Evolutionary conservation across 1,284 basidiomycete genomes (phyloP), one percentile per base, ranked within the genome.

Genomic region (Trichosporon faecale): DNA sequence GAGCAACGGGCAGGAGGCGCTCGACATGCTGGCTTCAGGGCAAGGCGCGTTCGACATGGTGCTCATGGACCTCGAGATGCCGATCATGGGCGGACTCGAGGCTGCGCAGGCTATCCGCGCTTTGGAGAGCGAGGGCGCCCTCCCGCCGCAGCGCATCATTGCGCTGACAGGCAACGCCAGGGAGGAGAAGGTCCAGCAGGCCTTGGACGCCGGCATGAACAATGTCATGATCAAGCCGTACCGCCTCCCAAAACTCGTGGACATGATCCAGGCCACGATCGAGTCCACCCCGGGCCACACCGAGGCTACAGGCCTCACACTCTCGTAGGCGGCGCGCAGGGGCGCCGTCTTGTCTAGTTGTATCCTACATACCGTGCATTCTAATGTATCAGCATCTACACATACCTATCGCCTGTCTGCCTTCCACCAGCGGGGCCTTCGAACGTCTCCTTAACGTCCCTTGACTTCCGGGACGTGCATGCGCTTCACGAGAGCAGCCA

Each of bases 1-100:
- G 0, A 75, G 77, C 64, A 76, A 84, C 72, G 84, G 83, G 0
- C 73, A 76, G 14, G 79, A 83, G 67, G 83, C 78, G 2, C 72
- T 84, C 21, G 73, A 79, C 14, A 49, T 60, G 14, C 66, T 82
- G n/a, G 21, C 6, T 14, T n/a, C 23, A 25, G 27, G 61, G 52
- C 37, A 52, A 9, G 55, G 31, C 44, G n/a, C 14, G n/a, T 76
- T 72, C 66, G 75, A 76, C 64, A 71, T 70, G 3, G 52, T 77
- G 3, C 66, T 76, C 46, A 76, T 77, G 76, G 75, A 76, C 66
- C 68, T 77, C 37, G 76, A 77, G 68, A 77, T 77, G 77, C 77
- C 77, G 1, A 77, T 82, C n/a, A 82, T 83, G 82, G 80, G 82
- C 67, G 82, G 81, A 0, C 69, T 83, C 12, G 80, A 79, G 1